Conservation (phyloP, 2,329 filamentous ascomycete genomes). For the Exophiala bonariae region DNA sequence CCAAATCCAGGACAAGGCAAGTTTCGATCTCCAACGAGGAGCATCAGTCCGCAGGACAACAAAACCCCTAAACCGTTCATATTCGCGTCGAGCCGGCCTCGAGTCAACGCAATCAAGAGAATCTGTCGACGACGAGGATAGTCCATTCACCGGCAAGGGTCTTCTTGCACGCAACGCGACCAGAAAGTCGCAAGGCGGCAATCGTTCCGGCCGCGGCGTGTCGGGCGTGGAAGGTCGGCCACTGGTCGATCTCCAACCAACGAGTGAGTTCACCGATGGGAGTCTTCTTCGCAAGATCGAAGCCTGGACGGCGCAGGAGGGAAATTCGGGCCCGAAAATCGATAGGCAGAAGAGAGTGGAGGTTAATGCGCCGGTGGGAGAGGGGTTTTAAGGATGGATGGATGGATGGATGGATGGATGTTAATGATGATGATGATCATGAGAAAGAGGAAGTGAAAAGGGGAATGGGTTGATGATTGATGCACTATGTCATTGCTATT, state of each 20-base stretch:
- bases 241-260: slow-evolving; percentile 43
- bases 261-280: slow-evolving; percentile 46
- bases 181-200: slow-evolving; percentile 17
- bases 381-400: slow-evolving; percentile 5
- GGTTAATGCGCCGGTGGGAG: slow-evolving; percentile 15
- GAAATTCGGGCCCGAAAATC: slow-evolving; percentile 17
- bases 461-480: background rate
- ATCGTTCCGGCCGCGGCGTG: slow-evolving; percentile 13
- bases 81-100: background rate
- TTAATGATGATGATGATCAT: background rate
- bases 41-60: background rate
- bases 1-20: slow-evolving; percentile 11
- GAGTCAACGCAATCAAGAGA: background rate
- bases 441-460: background rate
- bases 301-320: slow-evolving; percentile 14
- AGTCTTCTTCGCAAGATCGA: slow-evolving; percentile 43
- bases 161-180: slow-evolving; percentile 25
- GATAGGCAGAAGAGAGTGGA: slow-evolving; percentile 22
- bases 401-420: background rate
- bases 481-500: too few species aligned
- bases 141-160: slow-evolving; percentile 24
- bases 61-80: background rate
- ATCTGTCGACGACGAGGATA: slow-evolving; percentile 4
- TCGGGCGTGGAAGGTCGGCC: slow-evolving; percentile 32
- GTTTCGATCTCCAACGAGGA: slow-evolving; percentile 3